These are phyloP conservation scores for Penicillium polonicum DNA, from an alignment of 2,329 filamentous ascomycete species.

Conservation along the genomic window DNA sequence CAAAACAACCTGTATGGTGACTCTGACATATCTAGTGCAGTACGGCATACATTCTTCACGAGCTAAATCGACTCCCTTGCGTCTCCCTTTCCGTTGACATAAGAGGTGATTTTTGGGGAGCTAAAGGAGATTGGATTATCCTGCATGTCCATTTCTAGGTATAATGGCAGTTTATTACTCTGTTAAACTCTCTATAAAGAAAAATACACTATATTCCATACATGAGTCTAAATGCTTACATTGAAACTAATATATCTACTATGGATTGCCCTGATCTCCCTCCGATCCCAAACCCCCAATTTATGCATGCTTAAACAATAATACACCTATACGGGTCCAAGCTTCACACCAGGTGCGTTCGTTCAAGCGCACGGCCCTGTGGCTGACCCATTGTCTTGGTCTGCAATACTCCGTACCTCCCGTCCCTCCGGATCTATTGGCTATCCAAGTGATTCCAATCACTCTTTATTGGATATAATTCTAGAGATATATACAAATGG, in stretches of 20 bases:
- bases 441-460: not conserved
- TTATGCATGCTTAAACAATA: not conserved
- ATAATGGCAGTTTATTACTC: not conserved
- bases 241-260: not conserved
- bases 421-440: not conserved
- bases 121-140: constrained; percentile 7
- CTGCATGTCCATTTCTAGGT: not conserved
- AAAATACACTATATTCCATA: not conserved
- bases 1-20: not conserved
- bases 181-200: not conserved
- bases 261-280: not conserved
- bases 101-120: not conserved
- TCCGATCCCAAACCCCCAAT: not conserved
- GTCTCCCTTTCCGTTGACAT: not conserved
- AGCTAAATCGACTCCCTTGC: constrained; percentile 3
- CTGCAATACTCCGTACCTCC: not conserved
- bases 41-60: not conserved
- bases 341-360: not conserved
- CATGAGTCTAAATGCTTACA: not conserved
- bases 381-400: constrained; percentile 5
- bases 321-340: not conserved
- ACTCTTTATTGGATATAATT: not conserved
- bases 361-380: constrained; percentile 3
- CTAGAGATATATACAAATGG: not conserved
- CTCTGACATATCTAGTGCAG: not conserved